Percentiles rank a stretch among this genome's conserved stretches.
Conservation (phyloP, 331 rosid species). For the Pyrus hybrid region DNA sequence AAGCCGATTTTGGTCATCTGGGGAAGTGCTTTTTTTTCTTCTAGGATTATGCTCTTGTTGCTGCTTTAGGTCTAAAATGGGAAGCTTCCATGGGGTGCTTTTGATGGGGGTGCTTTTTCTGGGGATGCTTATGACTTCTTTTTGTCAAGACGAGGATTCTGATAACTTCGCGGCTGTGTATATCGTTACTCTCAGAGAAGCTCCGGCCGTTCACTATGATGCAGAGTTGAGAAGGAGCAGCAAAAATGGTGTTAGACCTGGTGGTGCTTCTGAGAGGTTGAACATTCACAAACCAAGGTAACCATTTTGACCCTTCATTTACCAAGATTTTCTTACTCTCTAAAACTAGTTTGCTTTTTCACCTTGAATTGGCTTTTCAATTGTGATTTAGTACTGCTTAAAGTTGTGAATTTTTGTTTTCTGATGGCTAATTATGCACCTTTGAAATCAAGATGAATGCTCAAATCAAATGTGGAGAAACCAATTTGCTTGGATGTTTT, state of each 20-base stretch:
- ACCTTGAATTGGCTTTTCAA: background rate
- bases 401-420: background rate
- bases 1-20: constrained; percentile 2
- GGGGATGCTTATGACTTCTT: constrained; percentile 29
- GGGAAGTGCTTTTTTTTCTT: constrained; percentile 24
- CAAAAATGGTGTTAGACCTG: constrained; percentile 16
- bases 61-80: constrained; percentile 35
- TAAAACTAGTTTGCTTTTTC: background rate
- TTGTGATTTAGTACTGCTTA: background rate
- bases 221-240: constrained; percentile 38
- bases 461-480: background rate
- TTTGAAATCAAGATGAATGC: background rate
- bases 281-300: constrained; percentile 69
- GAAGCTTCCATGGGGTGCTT: constrained; percentile 24
- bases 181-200: constrained; percentile 65
- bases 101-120: constrained; percentile 37
- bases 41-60: constrained; percentile 8
- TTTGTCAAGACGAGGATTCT: constrained; percentile 37
- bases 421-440: background rate
- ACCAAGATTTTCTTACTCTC: background rate
- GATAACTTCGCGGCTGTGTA: constrained; percentile 53
- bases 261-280: constrained; percentile 37
- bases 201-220: constrained; percentile 50
- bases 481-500: background rate
- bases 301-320: background rate